Conservation (phyloP, 129 eudicot genomes). For the Deinandra increscens region DNA sequence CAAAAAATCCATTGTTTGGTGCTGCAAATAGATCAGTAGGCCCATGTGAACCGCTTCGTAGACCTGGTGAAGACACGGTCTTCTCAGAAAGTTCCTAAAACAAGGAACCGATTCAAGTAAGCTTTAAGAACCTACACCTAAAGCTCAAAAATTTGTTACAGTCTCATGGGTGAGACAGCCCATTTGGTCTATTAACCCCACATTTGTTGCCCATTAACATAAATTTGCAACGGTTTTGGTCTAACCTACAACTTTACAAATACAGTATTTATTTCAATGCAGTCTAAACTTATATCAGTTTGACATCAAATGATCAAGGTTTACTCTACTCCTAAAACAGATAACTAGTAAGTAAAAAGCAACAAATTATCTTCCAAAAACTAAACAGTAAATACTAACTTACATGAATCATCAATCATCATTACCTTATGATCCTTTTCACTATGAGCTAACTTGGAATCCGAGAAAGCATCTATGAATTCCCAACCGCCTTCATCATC, state of each 20-base stretch:
- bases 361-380: background rate
- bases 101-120: background rate
- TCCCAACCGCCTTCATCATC: conserved; percentile 80
- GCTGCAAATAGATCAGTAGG: conserved; percentile 42
- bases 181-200: no score
- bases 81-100: conserved; percentile 33
- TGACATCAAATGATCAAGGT: background rate
- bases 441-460: conserved; percentile 20
- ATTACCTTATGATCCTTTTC: conserved; percentile 49
- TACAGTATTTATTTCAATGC: background rate
- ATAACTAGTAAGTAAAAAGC: background rate
- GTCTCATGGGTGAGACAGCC: no score
- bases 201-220: no score
- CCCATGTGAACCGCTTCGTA: conserved; percentile 30
- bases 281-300: no score
- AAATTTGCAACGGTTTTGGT: no score
- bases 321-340: background rate
- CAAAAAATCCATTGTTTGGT: conserved; percentile 32
- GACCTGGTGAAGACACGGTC: conserved; percentile 30
- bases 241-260: background rate
- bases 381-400: background rate
- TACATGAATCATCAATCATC: background rate
- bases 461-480: conserved; percentile 57
- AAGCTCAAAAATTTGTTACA: background rate
- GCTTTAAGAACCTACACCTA: conserved; percentile 5